phyloP scores from a whole-genome alignment of 768 basidiomycete species.

The Kwoniella shandongensis region DNA sequence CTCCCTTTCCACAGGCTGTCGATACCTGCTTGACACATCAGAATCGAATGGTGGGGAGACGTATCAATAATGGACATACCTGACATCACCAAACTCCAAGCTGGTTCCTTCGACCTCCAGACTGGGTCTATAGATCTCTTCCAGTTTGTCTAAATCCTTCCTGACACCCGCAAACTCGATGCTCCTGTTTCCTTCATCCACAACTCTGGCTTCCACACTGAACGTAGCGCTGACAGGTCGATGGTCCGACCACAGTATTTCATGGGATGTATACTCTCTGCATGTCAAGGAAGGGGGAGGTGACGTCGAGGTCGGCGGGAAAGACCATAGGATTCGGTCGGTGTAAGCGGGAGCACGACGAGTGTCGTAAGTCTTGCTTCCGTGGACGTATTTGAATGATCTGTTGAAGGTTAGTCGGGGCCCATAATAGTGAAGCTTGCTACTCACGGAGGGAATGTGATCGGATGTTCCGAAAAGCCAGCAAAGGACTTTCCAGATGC shows the following conservation, averaged over 20 bases:
- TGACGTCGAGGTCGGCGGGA: constrained; percentile 11
- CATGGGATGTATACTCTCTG: constrained; percentile 31
- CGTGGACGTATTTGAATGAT: constrained; percentile 49
- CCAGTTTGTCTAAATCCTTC: constrained; percentile 37
- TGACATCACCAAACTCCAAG: constrained; percentile 38
- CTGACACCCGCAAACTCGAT: constrained; percentile 18
- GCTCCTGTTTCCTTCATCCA: constrained; percentile 31
- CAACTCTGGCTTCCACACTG: constrained; percentile 24
- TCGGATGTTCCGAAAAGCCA: constrained; percentile 42
- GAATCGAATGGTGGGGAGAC: no score
- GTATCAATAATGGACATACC: no score
- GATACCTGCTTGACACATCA: constrained; percentile 16
- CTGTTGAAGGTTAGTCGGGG: constrained; percentile 15
- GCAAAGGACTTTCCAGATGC: constrained; percentile 40
- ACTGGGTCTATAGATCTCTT: constrained; percentile 38
- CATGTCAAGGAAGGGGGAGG: constrained; percentile 3
- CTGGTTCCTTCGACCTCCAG: constrained; percentile 28
- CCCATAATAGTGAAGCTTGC: not conserved
- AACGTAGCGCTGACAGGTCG: constrained; percentile 35
- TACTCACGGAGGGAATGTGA: constrained; percentile 45
- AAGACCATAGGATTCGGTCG: constrained; percentile 44
- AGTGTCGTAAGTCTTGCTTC: constrained; percentile 40
- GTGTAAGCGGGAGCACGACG: constrained; percentile 48
- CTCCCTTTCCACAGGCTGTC: constrained; percentile 18
- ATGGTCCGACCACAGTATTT: constrained; percentile 46